phyloP scores from a whole-genome alignment of 805 yeast genomes.

The Spencermartinsiella europaea region DNA sequence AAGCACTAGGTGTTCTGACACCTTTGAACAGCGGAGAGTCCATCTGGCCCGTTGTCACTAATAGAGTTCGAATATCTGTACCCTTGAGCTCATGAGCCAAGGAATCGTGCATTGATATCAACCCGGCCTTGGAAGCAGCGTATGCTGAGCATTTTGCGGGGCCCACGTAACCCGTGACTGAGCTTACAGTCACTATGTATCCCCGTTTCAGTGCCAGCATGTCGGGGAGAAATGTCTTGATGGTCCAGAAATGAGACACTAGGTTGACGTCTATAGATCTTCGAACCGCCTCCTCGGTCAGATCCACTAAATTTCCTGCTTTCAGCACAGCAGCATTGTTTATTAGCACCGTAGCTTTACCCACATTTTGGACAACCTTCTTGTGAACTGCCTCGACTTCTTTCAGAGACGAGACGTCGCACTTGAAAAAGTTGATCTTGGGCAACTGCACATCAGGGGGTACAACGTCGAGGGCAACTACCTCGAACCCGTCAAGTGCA shows the following conservation, averaged over 20 bases:
- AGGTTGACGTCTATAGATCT: conserved; percentile 60
- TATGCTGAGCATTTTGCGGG: conserved; percentile 75
- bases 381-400: conserved; percentile 40
- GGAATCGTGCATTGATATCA: conserved; percentile 78
- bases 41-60: conserved; percentile 86
- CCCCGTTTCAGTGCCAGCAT: conserved; percentile 65
- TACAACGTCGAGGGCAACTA: conserved; percentile 61
- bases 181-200: conserved; percentile 72
- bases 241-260: conserved; percentile 62
- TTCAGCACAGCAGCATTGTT: conserved; percentile 79
- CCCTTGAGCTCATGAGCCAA: conserved; percentile 56
- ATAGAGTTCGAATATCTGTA: conserved; percentile 57
- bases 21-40: conserved; percentile 68
- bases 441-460: conserved; percentile 36
- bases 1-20: conserved; percentile 65
- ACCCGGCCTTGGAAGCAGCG: conserved; percentile 86
- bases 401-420: conserved; percentile 61
- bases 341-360: conserved; percentile 60
- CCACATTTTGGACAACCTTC: conserved; percentile 43
- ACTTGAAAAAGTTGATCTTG: conserved; percentile 49
- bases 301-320: conserved; percentile 53
- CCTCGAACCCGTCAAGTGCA: conserved; percentile 40
- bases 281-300: conserved; percentile 48
- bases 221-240: conserved; percentile 64
- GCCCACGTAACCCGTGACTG: conserved; percentile 77